Evolutionary conservation across 2,329 filamentous ascomycete species (phyloP).

Genomic region (Diaporthe vexans): DNA sequence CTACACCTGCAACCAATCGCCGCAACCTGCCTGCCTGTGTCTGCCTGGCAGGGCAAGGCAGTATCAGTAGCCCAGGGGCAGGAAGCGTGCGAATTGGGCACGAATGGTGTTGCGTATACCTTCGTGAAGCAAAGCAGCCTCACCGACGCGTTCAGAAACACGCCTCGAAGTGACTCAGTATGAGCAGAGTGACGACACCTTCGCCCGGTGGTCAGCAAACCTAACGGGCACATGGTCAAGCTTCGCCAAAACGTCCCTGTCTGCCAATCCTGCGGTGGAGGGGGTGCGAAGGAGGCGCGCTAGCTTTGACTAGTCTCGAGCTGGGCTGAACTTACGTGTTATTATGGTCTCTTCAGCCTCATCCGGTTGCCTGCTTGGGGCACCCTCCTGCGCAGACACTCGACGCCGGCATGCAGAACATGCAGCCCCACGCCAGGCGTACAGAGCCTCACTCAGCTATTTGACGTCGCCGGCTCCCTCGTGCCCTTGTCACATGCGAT

Average conservation of each 20-base stretch:
- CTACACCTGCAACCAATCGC: background rate
- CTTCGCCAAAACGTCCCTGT: slow-evolving; percentile 13
- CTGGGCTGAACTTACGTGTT: slow-evolving; percentile 30
- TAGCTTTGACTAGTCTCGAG: slow-evolving; percentile 11
- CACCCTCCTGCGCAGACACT: slow-evolving; percentile 21
- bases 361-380: slow-evolving; percentile 27
- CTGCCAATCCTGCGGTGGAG: slow-evolving; percentile 18
- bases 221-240: slow-evolving; percentile 20
- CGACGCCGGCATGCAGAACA: slow-evolving; percentile 22
- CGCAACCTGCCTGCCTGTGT: slow-evolving; percentile 3
- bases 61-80: slow-evolving; percentile 4
- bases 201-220: slow-evolving; percentile 13
- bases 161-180: slow-evolving; percentile 11
- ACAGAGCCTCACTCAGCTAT: slow-evolving; percentile 26
- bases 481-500: slow-evolving; percentile 26
- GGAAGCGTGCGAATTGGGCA: background rate
- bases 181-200: slow-evolving; percentile 14
- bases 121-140: slow-evolving; percentile 3
- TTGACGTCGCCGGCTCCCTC: slow-evolving; percentile 7
- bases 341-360: slow-evolving; percentile 27
- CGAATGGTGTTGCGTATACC: slow-evolving; percentile 4
- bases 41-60: background rate
- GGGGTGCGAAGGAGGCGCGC: slow-evolving; percentile 21
- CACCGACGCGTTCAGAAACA: slow-evolving; percentile 17
- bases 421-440: slow-evolving; percentile 28